phyloP scores from a whole-genome alignment of 2,329 filamentous ascomycete genomes.

The Monosporascus cannonballus region DNA sequence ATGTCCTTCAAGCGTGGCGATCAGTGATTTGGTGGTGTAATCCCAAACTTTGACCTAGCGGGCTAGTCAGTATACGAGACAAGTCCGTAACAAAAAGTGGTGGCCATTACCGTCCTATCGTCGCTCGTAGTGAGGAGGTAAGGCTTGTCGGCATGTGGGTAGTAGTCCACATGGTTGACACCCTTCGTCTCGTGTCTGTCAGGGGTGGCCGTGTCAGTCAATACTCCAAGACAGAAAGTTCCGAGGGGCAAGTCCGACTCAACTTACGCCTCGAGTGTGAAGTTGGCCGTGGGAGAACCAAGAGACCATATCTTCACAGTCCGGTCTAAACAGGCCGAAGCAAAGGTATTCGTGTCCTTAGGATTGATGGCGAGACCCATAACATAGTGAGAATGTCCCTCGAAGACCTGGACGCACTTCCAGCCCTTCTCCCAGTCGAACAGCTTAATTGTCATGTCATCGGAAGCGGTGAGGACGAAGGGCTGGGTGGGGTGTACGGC shows the following conservation, averaged over 20 bases:
- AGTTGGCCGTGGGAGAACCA: constrained; percentile 89
- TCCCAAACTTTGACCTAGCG: constrained; percentile 84
- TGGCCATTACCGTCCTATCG: constrained; percentile 64
- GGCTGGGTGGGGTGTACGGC: constrained; percentile 92
- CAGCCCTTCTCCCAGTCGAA: constrained; percentile 99
- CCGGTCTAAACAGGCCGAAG: constrained; percentile 89
- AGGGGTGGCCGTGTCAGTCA: not conserved
- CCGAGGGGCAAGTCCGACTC: constrained; percentile 10
- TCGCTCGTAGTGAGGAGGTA: constrained; percentile 96
- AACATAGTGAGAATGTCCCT: constrained; percentile 93
- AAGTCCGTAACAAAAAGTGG: not conserved
- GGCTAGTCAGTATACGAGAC: not conserved
- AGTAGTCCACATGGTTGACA: constrained; percentile 95
- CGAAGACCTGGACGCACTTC: constrained; percentile 96
- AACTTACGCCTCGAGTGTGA: constrained; percentile 73
- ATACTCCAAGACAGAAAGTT: constrained; percentile 10
- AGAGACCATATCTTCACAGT: constrained; percentile 98
- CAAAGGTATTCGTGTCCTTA: constrained; percentile 89
- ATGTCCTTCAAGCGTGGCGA: constrained; percentile 93
- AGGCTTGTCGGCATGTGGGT: constrained; percentile 66
- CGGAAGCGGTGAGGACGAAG: constrained; percentile 90
- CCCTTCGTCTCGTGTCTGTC: constrained; percentile 79
- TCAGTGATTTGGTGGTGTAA: constrained; percentile 95
- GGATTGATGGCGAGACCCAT: constrained; percentile 97
- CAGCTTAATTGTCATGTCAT: constrained; percentile 71